Base-by-base conservation (phyloP, 2,329 filamentous ascomycete species). In the Diaporthe amygdali region DNA sequence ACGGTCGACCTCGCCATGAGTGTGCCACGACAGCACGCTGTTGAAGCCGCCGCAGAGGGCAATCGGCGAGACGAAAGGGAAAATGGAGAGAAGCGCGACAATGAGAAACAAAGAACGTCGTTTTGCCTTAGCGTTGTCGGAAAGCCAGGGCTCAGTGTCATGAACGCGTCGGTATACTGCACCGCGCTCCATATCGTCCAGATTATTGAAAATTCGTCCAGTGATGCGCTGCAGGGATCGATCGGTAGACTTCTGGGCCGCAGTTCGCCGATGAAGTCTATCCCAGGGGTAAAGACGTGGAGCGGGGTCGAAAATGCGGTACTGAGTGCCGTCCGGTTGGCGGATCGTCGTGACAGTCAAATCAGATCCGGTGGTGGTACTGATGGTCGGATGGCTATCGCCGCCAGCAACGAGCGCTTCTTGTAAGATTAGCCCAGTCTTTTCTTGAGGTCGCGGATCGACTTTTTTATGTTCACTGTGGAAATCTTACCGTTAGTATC, bases 61-160 rank as follows among this genome's bases (percentile, higher is more conserved):
- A 9, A 88, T 75, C 0, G 86, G 71, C 0, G 85, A 82, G 12
- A 86, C 77, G 59, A 88, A 84, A 0, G 87, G 87, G n/a, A 89
- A 81, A 1, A 84, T 68, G 22, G 82, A 83, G 51, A 86, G 56
- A 0, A 78, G 37, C 54, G 82, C 75, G 72, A 87, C 81, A 15
- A 76, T 52, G 10, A 78, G 74, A 73, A 87, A 88, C 66, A 84
- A 82, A 0, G 71, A 68, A 3, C 74, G 76, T 22, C 82, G 82
- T 15, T 78, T 79, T 20, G 73, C 72, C 17, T 81, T 76, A 0
- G 76, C 74, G 25, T 79, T 75, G 47, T 68, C 74, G 2, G 78
- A 78, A 20, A 81, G 64, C 54, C 78, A 79, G 5, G 73, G 72
- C 17, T 77, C 74, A 37, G 54, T 27, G 17, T 52, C 63, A 39